phyloP scores from a whole-genome alignment of 2,329 filamentous ascomycete genomes.

The Xylariaceae sp. region DNA sequence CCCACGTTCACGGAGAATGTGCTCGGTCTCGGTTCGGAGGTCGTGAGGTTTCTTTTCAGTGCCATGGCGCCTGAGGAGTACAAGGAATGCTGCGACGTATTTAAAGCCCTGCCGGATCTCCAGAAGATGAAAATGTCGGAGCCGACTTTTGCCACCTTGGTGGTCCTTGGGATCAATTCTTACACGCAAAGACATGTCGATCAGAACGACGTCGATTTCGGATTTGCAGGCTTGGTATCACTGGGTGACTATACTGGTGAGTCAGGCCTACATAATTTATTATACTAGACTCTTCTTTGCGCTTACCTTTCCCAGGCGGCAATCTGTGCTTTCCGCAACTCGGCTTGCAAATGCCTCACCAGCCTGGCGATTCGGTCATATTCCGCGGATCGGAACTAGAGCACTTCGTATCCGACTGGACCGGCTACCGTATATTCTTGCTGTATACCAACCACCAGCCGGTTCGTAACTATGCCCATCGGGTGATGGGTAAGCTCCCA shows the following conservation, averaged over 20 bases:
- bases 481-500: conserved; percentile 5
- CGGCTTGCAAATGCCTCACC: conserved; percentile 7
- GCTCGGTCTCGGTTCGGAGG: conserved; percentile 9
- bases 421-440: conserved; percentile 14
- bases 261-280: not conserved
- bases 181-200: conserved; percentile 13
- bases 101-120: not conserved
- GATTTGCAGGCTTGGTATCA: conserved; percentile 6
- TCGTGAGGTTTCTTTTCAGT: conserved; percentile 5
- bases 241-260: conserved; percentile 13
- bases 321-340: conserved; percentile 14
- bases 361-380: conserved; percentile 5
- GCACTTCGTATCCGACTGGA: conserved; percentile 15
- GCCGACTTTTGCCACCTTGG: conserved; percentile 9
- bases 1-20: conserved; percentile 1
- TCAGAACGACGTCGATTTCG: conserved; percentile 12
- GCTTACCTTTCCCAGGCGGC: conserved; percentile 1
- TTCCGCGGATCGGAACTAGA: conserved; percentile 15
- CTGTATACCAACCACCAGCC: conserved; percentile 15
- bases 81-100: conserved; percentile 4
- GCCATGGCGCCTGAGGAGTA: conserved; percentile 8
- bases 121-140: conserved; percentile 5
- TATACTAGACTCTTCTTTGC: not conserved
- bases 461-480: conserved; percentile 14
- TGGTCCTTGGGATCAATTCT: conserved; percentile 8